Conservation (phyloP, 805 yeast species). For the Kurtzmaniella fragi region DNA sequence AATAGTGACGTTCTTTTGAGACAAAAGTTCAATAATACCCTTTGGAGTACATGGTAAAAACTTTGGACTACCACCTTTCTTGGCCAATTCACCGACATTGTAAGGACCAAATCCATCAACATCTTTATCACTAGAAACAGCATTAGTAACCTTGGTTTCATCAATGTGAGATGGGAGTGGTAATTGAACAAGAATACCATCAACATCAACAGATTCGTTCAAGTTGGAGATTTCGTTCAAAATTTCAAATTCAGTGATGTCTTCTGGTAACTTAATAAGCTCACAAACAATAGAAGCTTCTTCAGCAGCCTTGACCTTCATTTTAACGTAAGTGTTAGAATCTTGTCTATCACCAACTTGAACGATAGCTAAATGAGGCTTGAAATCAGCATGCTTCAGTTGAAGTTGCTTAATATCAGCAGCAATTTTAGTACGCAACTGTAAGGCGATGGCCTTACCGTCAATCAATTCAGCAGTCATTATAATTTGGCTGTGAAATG, state of each 20-base stretch:
- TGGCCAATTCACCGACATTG: slow-evolving; percentile 73
- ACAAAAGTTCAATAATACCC: slow-evolving; percentile 65
- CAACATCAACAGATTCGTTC: slow-evolving; percentile 56
- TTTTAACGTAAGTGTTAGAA: slow-evolving; percentile 74
- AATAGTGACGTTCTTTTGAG: slow-evolving; percentile 50
- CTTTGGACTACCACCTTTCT: slow-evolving; percentile 64
- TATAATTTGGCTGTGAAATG: slow-evolving; percentile 1
- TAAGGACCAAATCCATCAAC: slow-evolving; percentile 80
- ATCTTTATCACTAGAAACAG: slow-evolving; percentile 64
- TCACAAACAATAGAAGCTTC: slow-evolving; percentile 64
- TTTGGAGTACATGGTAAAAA: slow-evolving; percentile 83
- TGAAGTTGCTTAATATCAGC: slow-evolving; percentile 38
- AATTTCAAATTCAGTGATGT: slow-evolving; percentile 51
- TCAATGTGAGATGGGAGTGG: slow-evolving; percentile 71
- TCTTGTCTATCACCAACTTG: slow-evolving; percentile 79
- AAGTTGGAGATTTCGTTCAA: slow-evolving; percentile 49
- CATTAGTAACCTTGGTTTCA: slow-evolving; percentile 61
- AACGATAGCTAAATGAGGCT: slow-evolving; percentile 62
- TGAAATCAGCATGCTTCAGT: slow-evolving; percentile 46
- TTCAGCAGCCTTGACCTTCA: slow-evolving; percentile 73
- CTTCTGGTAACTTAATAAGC: slow-evolving; percentile 54
- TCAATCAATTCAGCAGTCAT: slow-evolving; percentile 37
- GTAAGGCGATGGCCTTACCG: slow-evolving; percentile 41
- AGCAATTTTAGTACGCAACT: slow-evolving; percentile 33
- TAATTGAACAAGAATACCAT: slow-evolving; percentile 72